phyloP scores from a whole-genome alignment of 2,329 filamentous ascomycete genomes.

The Ophiostoma perfectum region DNA sequence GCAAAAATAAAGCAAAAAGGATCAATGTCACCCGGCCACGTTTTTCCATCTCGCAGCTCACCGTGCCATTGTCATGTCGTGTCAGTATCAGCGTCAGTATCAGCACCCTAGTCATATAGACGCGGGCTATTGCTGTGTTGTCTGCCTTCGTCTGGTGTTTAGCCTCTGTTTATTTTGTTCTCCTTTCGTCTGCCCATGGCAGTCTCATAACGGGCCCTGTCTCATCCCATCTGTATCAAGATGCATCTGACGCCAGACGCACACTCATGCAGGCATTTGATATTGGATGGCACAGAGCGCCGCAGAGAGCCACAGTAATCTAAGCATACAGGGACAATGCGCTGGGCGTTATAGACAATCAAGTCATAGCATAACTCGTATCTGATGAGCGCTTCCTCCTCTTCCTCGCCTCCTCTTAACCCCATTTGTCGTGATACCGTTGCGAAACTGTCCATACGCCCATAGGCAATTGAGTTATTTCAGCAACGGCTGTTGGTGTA shows the following conservation, averaged over 20 bases:
- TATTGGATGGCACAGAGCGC: too few species aligned
- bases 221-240: too few species aligned
- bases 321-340: too few species aligned
- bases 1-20: not conserved
- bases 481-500: not conserved
- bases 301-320: too few species aligned
- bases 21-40: conserved; percentile 9
- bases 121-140: not conserved
- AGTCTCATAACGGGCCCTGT: too few species aligned
- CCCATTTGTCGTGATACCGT: conserved; percentile 12
- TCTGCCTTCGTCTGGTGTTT: not conserved
- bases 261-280: too few species aligned
- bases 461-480: not conserved
- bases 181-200: not conserved
- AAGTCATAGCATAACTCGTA: too few species aligned
- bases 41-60: not conserved
- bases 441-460: not conserved
- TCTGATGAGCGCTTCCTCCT: too few species aligned
- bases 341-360: too few species aligned
- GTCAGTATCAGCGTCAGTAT: not conserved
- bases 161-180: not conserved
- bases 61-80: not conserved
- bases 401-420: too few species aligned
- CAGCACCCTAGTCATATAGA: conserved; percentile 5
- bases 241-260: too few species aligned